Conservation (phyloP, 164 flowering plant genomes). For the Saururus chinensis region DNA sequence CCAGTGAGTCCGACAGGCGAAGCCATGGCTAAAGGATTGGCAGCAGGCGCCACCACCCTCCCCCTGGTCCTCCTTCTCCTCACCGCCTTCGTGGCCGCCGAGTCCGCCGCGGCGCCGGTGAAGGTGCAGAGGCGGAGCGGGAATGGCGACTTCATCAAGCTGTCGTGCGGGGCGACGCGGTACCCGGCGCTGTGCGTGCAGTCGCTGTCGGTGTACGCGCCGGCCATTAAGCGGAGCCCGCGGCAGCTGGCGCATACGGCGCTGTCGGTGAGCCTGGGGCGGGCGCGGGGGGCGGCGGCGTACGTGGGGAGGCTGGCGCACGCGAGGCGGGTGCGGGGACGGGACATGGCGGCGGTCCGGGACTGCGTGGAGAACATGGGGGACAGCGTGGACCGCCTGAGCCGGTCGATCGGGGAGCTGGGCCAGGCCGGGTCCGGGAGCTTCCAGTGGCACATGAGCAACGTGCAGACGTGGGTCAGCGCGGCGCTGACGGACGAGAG, state of each 20-base stretch:
- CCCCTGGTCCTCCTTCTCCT: not conserved
- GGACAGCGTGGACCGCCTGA: constrained; percentile 21
- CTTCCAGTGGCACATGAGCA: constrained; percentile 28
- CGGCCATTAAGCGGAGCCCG: constrained; percentile 14
- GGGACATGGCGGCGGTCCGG: constrained; percentile 14
- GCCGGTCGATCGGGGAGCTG: constrained; percentile 19
- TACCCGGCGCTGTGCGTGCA: constrained; percentile 21
- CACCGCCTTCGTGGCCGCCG: not conserved
- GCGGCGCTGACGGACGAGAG: constrained; percentile 33
- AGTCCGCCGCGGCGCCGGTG: not conserved
- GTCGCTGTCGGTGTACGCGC: constrained; percentile 13
- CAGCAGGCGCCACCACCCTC: not conserved
- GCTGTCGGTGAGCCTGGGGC: constrained; percentile 14
- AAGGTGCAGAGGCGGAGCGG: not conserved
- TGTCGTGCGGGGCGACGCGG: constrained; percentile 19
- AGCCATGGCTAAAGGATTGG: not conserved
- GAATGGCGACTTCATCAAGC: constrained; percentile 14
- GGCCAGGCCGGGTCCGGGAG: constrained; percentile 2
- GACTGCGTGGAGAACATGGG: constrained; percentile 26
- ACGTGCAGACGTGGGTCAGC: constrained; percentile 36
- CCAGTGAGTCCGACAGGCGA: not conserved
- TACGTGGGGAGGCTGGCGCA: constrained; percentile 12
- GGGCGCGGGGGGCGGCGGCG: constrained; percentile 10
- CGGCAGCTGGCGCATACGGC: constrained; percentile 22
- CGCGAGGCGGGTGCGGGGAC: constrained; percentile 4